A percentile compares a stretch with the other conserved stretches of the same genome.
Conservation (phyloP, 2,329 filamentous ascomycete species). For the Fusarium torulosum region DNA sequence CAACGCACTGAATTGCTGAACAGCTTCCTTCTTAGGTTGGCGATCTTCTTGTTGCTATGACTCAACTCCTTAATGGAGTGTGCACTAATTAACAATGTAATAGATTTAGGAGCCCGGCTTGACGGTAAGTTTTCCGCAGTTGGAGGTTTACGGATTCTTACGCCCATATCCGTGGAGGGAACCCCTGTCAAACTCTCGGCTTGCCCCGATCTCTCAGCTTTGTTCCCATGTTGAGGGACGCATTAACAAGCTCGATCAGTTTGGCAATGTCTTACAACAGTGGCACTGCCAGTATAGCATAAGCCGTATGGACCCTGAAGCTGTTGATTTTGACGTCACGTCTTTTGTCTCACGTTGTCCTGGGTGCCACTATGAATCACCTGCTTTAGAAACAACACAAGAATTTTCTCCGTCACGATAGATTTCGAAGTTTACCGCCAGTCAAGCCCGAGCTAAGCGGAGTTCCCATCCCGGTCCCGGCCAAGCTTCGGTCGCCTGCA, state of each 20-base stretch:
- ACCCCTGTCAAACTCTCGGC: slow-evolving; percentile 26
- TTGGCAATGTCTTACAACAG: neutral
- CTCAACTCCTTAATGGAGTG: slow-evolving; percentile 14
- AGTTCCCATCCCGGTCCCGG: slow-evolving; percentile 38
- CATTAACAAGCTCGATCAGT: slow-evolving; percentile 3
- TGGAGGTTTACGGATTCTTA: neutral
- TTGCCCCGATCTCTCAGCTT: slow-evolving; percentile 34
- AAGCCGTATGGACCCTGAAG: neutral
- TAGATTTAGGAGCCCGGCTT: slow-evolving; percentile 4
- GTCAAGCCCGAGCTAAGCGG: slow-evolving; percentile 19
- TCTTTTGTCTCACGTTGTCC: too few relatives aligned
- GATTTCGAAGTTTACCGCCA: slow-evolving; percentile 1
- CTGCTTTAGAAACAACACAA: slow-evolving; percentile 20
- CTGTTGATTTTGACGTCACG: too few relatives aligned
- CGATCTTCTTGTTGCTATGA: slow-evolving; percentile 1
- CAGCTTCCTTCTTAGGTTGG: slow-evolving; percentile 6
- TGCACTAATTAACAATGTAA: slow-evolving; percentile 23
- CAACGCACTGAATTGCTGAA: slow-evolving; percentile 5
- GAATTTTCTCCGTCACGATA: slow-evolving; percentile 19
- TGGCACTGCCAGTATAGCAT: neutral
- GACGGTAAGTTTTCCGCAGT: slow-evolving; percentile 19
- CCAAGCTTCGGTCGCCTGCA: slow-evolving; percentile 36
- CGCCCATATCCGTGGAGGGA: slow-evolving; percentile 16
- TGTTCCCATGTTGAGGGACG: slow-evolving; percentile 20
- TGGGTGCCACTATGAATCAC: neutral